Conservation (phyloP, 1,284 basidiomycete species). For the Boletus calvinii region DNA sequence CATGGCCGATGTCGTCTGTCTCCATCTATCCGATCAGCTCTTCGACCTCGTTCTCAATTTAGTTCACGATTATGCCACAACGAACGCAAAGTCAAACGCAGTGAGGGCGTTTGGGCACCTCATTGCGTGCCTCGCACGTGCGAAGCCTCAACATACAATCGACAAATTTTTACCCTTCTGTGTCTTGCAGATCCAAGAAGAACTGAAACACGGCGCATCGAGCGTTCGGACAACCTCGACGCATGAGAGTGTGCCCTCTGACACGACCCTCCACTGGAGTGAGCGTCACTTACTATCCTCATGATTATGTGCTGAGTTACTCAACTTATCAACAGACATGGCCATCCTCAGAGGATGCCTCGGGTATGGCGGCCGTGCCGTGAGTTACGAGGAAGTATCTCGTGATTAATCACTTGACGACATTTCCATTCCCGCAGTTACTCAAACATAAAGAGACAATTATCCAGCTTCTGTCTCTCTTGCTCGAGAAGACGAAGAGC, state of each 20-base stretch:
- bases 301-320: constrained; percentile 5
- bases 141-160: constrained; percentile 76
- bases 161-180: constrained; percentile 82
- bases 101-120: constrained; percentile 90
- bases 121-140: constrained; percentile 82
- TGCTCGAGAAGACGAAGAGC: constrained; percentile 80
- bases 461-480: constrained; percentile 64
- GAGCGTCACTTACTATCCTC: constrained; percentile 33
- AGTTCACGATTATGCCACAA: constrained; percentile 84
- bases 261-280: constrained; percentile 96
- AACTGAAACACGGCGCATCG: constrained; percentile 92
- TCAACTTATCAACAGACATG: constrained; percentile 51
- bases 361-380: constrained; percentile 65
- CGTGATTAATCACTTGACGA: constrained; percentile 3
- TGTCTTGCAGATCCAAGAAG: constrained; percentile 77
- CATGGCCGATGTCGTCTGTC: constrained; percentile 83
- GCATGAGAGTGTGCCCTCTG: constrained; percentile 78
- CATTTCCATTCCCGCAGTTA: constrained; percentile 47
- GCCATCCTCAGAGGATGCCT: constrained; percentile 77
- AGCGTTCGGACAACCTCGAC: constrained; percentile 87
- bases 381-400: constrained; percentile 36
- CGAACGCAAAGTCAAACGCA: constrained; percentile 85
- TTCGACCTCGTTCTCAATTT: constrained; percentile 87
- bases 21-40: constrained; percentile 84
- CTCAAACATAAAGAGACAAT: constrained; percentile 71